phyloP scores from a whole-genome alignment of 306 rosid genomes.

The Clitoria ternatea region DNA sequence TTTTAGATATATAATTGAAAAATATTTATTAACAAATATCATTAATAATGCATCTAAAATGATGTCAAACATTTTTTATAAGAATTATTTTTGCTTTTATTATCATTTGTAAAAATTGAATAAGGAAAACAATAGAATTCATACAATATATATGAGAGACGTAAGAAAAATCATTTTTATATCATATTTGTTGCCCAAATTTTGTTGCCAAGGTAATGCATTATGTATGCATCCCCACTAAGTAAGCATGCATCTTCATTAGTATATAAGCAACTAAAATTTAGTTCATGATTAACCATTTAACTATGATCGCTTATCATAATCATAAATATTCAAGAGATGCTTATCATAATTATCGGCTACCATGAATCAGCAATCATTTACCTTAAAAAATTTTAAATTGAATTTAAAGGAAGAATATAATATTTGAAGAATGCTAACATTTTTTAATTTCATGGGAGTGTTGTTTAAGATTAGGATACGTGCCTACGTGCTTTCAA shows the following conservation, averaged over 20 bases:
- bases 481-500: background rate
- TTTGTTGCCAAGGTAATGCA: background rate
- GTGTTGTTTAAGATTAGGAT: background rate
- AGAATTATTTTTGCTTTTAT: too few relatives aligned
- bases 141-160: too few relatives aligned
- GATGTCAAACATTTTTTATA: too few relatives aligned
- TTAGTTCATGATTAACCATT: background rate
- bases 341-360: too few relatives aligned
- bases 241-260: constrained; percentile 7
- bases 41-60: too few relatives aligned
- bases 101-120: too few relatives aligned
- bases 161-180: too few relatives aligned
- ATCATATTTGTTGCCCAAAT: background rate
- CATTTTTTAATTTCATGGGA: background rate
- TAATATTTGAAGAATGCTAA: background rate
- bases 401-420: background rate
- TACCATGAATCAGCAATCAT: background rate
- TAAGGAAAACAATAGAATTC: too few relatives aligned
- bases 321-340: too few relatives aligned
- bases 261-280: background rate
- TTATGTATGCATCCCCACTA: background rate
- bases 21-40: too few relatives aligned
- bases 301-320: background rate
- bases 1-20: too few relatives aligned
- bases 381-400: background rate